Conservation (phyloP, 129 eudicot genomes). For the Gnaphalium uliginosum region DNA sequence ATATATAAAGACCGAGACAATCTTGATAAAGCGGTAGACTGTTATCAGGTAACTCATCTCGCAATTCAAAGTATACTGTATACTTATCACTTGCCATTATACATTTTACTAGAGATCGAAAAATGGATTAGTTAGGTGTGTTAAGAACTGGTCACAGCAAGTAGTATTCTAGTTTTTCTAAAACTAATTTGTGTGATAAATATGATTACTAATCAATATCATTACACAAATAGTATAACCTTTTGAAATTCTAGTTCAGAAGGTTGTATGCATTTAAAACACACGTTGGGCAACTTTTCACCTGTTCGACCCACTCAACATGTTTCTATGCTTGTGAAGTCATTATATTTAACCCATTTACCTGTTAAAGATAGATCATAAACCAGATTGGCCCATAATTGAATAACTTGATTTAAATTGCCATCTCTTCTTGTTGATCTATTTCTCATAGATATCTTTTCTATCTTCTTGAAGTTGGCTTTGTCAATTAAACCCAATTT, state of each 20-base stretch:
- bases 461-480: slow-evolving; percentile 63
- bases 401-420: not conserved
- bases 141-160: not conserved
- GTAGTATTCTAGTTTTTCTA: not conserved
- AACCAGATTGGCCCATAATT: not conserved
- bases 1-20: slow-evolving; percentile 95
- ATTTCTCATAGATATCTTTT: not conserved
- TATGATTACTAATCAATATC: not conserved
- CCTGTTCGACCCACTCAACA: not conserved
- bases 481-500: slow-evolving; percentile 93
- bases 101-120: not conserved
- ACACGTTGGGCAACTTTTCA: not conserved
- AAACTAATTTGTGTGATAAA: not conserved
- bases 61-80: slow-evolving; percentile 12
- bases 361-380: not conserved
- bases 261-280: not conserved
- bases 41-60: slow-evolving; percentile 70
- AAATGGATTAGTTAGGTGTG: not conserved
- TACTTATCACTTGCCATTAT: not conserved
- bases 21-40: slow-evolving; percentile 97
- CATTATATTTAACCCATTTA: not conserved
- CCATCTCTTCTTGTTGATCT: slow-evolving; percentile 1
- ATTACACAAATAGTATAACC: not conserved
- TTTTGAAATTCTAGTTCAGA: not conserved
- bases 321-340: not conserved